phyloP scores from a whole-genome alignment of 331 rosid species.

The Telfairia occidentalis region DNA sequence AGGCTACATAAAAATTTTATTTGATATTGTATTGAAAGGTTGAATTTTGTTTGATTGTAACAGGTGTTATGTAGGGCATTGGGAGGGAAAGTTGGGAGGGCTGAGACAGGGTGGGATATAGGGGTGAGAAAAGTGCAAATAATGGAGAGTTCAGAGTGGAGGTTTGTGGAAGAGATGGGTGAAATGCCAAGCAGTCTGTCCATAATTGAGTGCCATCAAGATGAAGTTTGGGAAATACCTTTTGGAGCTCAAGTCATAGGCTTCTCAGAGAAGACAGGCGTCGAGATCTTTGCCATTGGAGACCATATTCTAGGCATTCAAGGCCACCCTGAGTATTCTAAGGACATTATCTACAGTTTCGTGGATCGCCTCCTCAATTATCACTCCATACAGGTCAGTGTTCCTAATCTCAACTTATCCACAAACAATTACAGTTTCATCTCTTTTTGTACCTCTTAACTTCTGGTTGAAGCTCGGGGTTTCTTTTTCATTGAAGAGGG shows the following conservation, averaged over 20 bases:
- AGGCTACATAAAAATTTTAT: no score
- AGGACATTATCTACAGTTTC: conserved; percentile 36
- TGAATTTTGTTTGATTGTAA: neutral
- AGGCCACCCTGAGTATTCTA: conserved; percentile 60
- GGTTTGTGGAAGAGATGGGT: conserved; percentile 17
- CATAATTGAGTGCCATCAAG: conserved; percentile 51
- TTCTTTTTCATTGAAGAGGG: conserved; percentile 34
- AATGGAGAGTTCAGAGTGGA: conserved; percentile 16
- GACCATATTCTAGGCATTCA: conserved; percentile 54
- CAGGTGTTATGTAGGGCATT: conserved; percentile 61
- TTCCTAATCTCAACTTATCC: neutral
- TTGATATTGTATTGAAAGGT: neutral
- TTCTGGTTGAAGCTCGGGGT: neutral
- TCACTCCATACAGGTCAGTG: conserved; percentile 33
- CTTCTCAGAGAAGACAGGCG: conserved; percentile 48
- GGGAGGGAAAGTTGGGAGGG: conserved; percentile 55
- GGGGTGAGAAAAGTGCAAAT: conserved; percentile 44
- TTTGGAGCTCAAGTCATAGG: conserved; percentile 45
- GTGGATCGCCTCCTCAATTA: conserved; percentile 40
- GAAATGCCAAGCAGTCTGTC: conserved; percentile 31
- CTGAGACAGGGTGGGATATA: conserved; percentile 58
- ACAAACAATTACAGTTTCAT: neutral
- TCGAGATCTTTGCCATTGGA: conserved; percentile 51
- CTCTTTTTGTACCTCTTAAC: neutral
- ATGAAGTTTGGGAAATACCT: conserved; percentile 63